Conservation (phyloP, 2,329 filamentous ascomycete genomes). For the Tolypocladium endophyticum region DNA sequence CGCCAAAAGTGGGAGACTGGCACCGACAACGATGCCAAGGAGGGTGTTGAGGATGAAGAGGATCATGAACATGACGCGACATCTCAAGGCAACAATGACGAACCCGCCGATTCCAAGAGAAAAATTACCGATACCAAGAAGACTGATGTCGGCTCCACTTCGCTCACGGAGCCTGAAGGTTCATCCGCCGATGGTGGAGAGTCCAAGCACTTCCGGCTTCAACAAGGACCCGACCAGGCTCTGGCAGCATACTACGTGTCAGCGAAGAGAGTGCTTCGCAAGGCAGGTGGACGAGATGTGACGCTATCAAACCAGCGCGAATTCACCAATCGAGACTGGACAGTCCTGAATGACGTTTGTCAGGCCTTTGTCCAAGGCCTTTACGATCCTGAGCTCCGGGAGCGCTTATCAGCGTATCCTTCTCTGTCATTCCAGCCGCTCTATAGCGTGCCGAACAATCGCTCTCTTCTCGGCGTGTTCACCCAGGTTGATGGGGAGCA, state of each 20-base stretch:
- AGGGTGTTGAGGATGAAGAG: constrained; percentile 23
- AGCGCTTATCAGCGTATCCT: constrained; percentile 32
- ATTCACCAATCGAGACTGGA: constrained; percentile 33
- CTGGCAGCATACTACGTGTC: constrained; percentile 35
- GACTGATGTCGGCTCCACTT: constrained; percentile 2
- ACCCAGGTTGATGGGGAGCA: constrained; percentile 47
- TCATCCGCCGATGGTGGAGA: constrained; percentile 7
- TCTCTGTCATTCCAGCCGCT: constrained; percentile 31
- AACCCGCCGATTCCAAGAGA: constrained; percentile 4
- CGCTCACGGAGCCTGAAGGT: constrained; percentile 10
- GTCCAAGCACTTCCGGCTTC: constrained; percentile 21
- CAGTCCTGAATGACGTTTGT: constrained; percentile 39
- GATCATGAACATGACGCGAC: constrained; percentile 15
- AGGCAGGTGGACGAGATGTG: constrained; percentile 38
- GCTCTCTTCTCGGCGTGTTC: constrained; percentile 42
- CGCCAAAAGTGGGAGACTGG: constrained; percentile 62
- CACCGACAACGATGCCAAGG: constrained; percentile 26
- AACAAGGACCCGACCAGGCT: constrained; percentile 29
- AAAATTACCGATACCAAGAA: constrained; percentile 1
- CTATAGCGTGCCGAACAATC: constrained; percentile 18
- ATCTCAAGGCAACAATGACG: constrained; percentile 13
- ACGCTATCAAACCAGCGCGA: constrained; percentile 33
- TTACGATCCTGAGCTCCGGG: constrained; percentile 31
- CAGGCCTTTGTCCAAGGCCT: constrained; percentile 45
- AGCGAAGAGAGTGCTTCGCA: constrained; percentile 39